These are phyloP conservation scores for Corylus avellana DNA, from an alignment of 306 rosid species.

Conservation along the genomic window DNA sequence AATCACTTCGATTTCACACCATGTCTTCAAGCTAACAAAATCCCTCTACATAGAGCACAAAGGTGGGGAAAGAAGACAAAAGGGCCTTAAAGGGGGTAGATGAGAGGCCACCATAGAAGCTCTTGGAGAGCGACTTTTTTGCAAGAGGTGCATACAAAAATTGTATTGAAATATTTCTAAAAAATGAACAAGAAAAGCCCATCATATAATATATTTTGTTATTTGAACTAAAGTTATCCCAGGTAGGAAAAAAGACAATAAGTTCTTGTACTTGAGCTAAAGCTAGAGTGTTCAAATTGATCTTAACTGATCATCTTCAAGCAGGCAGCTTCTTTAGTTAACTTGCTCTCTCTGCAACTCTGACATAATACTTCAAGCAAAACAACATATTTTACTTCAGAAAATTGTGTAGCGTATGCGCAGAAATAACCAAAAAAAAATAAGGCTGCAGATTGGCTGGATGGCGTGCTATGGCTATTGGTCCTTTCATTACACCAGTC, in stretches of 20 bases:
- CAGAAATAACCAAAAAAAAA: not conserved
- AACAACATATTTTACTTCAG: not conserved
- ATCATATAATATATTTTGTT: no score
- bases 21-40: no score
- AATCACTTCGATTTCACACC: no score
- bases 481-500: not conserved
- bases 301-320: not conserved
- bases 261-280: not conserved
- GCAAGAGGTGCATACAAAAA: no score
- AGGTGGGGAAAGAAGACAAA: no score
- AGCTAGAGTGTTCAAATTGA: not conserved
- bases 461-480: not conserved
- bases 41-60: no score
- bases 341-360: not conserved
- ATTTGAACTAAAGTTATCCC: no score
- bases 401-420: not conserved
- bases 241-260: not conserved
- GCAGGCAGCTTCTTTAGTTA: not conserved
- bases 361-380: not conserved
- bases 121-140: no score
- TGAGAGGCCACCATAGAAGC: no score
- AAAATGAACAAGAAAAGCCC: no score
- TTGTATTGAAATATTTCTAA: no score
- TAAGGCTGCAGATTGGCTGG: not conserved
- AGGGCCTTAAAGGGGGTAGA: no score